phyloP scores from a whole-genome alignment of 2,329 filamentous ascomycete genomes.

The Apiospora phragmitis region DNA sequence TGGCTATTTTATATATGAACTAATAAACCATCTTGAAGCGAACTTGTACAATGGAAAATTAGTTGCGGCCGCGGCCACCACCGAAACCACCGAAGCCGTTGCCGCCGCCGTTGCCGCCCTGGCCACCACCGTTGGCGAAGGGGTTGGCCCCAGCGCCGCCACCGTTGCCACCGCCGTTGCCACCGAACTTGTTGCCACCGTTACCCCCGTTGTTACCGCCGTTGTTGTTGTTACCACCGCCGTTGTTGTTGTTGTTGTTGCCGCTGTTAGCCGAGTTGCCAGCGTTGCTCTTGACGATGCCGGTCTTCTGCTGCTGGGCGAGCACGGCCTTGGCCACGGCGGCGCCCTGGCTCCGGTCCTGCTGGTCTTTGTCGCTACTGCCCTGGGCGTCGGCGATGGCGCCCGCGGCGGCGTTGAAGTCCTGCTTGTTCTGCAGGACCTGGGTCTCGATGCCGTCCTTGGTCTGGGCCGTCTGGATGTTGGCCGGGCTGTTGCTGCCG shows the following conservation, averaged over 20 bases:
- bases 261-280: neutral
- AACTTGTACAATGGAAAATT: neutral
- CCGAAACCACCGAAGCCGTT: too few relatives aligned
- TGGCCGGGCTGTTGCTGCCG: slow-evolving; percentile 27
- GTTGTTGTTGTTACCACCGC: slow-evolving; percentile 15
- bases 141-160: too few relatives aligned
- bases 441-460: slow-evolving; percentile 38
- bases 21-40: neutral
- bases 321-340: slow-evolving; percentile 33
- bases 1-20: neutral
- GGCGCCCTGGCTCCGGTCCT: slow-evolving; percentile 24
- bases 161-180: neutral
- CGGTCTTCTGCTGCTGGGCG: slow-evolving; percentile 14
- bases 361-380: slow-evolving; percentile 22
- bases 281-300: neutral
- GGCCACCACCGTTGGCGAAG: neutral
- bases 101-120: too few relatives aligned
- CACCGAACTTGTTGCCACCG: neutral
- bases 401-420: slow-evolving; percentile 38
- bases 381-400: slow-evolving; percentile 33
- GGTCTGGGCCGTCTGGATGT: slow-evolving; percentile 38
- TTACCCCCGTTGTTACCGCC: neutral
- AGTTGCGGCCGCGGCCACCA: neutral
- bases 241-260: neutral
- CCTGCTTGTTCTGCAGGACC: slow-evolving; percentile 41